Conservation (phyloP, 345 rosid species). For the Eutrema heterophyllum region DNA sequence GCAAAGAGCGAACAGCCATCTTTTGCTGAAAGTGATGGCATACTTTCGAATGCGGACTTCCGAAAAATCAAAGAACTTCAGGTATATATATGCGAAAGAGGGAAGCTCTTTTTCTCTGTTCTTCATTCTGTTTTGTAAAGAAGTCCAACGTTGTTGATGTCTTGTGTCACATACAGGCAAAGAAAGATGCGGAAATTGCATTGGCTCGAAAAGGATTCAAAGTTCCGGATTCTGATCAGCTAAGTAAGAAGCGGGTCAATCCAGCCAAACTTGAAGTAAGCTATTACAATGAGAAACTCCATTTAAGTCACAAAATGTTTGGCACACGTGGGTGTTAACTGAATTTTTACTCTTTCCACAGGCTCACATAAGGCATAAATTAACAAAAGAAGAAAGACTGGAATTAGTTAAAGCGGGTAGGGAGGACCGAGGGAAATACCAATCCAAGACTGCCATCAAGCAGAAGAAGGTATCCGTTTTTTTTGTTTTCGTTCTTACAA, state of each 20-base stretch:
- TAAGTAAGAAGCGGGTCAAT: slow-evolving; percentile 74
- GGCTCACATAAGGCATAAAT: slow-evolving; percentile 79
- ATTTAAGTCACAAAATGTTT: not conserved
- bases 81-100: slow-evolving; percentile 36
- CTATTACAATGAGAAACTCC: not conserved
- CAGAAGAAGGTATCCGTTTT: slow-evolving; percentile 61
- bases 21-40: slow-evolving; percentile 51
- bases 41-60: slow-evolving; percentile 93
- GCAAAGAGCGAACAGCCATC: slow-evolving; percentile 35
- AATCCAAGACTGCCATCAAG: slow-evolving; percentile 65
- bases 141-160: not conserved
- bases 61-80: slow-evolving; percentile 72
- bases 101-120: not conserved
- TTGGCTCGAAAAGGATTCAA: slow-evolving; percentile 78
- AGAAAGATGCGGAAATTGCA: slow-evolving; percentile 62
- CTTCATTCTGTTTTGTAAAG: not conserved
- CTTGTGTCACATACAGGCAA: slow-evolving; percentile 40
- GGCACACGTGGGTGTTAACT: not conserved
- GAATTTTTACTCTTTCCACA: slow-evolving; percentile 3
- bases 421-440: slow-evolving; percentile 72
- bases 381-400: slow-evolving; percentile 77
- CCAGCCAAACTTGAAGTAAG: slow-evolving; percentile 90
- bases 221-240: slow-evolving; percentile 67
- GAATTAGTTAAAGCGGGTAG: slow-evolving; percentile 83
- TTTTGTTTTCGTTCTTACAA: no score